Percentiles rank a stretch among this genome's conserved stretches.
Evolutionary conservation across 768 basidiomycete species (phyloP).

Genomic region (Lactarius akahatsu): DNA sequence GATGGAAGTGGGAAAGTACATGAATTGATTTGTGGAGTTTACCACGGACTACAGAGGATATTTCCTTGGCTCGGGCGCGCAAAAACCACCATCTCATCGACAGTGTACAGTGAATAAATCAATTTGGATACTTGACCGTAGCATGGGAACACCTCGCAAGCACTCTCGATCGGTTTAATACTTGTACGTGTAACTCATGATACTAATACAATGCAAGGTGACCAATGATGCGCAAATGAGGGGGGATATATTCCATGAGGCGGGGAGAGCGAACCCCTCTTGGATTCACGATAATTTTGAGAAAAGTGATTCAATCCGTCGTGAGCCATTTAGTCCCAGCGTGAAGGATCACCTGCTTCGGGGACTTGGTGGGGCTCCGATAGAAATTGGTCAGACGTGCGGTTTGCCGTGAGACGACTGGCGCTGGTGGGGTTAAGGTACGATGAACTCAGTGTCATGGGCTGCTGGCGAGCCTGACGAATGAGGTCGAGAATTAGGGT

Average conservation of each 20-base stretch:
- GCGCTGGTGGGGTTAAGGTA: slow-evolving; percentile 26
- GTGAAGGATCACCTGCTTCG: not conserved
- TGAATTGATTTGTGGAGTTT: slow-evolving; percentile 32
- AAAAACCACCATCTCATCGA: not conserved
- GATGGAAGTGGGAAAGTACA: slow-evolving; percentile 87
- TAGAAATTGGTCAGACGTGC: slow-evolving; percentile 3
- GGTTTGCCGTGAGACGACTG: slow-evolving; percentile 16
- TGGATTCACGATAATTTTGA: slow-evolving; percentile 13
- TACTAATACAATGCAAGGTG: slow-evolving; percentile 26
- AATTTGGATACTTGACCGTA: not conserved
- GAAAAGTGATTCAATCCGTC: not conserved
- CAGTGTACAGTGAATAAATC: not conserved
- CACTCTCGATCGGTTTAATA: not conserved
- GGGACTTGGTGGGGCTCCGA: slow-evolving; percentile 12
- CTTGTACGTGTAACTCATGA: slow-evolving; percentile 12
- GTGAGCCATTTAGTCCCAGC: slow-evolving; percentile 4
- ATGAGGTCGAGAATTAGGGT: slow-evolving; percentile 75
- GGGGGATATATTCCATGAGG: slow-evolving; percentile 17
- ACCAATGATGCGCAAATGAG: slow-evolving; percentile 9
- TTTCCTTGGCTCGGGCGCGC: not conserved
- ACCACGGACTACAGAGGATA: not conserved
- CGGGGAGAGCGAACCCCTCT: slow-evolving; percentile 2
- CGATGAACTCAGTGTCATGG: slow-evolving; percentile 42
- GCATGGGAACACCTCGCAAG: not conserved
- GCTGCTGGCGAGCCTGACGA: slow-evolving; percentile 70